A percentile compares a stretch with the other conserved stretches of the same genome.
Conservation (phyloP, 2,329 filamentous ascomycete species). For the Coleophoma cylindrospora region DNA sequence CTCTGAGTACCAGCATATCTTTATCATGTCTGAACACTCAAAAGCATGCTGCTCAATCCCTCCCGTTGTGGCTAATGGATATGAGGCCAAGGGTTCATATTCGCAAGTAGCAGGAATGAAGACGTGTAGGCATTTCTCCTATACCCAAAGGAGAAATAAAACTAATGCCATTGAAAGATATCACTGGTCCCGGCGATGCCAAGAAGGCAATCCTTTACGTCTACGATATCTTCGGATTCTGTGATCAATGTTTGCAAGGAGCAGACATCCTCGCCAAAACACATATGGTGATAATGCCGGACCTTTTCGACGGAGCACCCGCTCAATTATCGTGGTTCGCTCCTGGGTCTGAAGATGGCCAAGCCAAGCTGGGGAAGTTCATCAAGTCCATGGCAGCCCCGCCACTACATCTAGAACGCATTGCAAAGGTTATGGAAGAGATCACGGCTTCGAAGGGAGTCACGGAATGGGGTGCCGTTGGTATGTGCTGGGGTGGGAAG, state of each 20-base stretch:
- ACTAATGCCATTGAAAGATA: conserved; percentile 24
- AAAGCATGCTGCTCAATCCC: conserved; percentile 52
- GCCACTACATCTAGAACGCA: too few relatives aligned
- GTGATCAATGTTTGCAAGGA: conserved; percentile 64
- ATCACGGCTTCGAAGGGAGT: too few relatives aligned
- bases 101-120: conserved; percentile 50
- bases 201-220: conserved; percentile 56
- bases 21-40: too few relatives aligned
- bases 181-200: conserved; percentile 39
- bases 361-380: conserved; percentile 26
- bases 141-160: neutral
- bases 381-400: too few relatives aligned
- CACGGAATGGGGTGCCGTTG: too few relatives aligned
- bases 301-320: conserved; percentile 71
- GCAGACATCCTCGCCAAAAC: conserved; percentile 59
- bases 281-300: conserved; percentile 85
- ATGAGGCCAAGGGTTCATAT: conserved; percentile 50
- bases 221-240: conserved; percentile 65
- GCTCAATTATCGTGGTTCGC: conserved; percentile 52
- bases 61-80: conserved; percentile 48
- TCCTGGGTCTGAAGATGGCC: conserved; percentile 57
- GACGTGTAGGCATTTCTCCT: conserved; percentile 35
- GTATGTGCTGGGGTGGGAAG: conserved; percentile 26
- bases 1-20: too few relatives aligned
- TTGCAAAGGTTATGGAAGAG: too few relatives aligned